Base-by-base conservation (phyloP, 164 flowering plant genomes). In the Magnolia changhungtana region DNA sequence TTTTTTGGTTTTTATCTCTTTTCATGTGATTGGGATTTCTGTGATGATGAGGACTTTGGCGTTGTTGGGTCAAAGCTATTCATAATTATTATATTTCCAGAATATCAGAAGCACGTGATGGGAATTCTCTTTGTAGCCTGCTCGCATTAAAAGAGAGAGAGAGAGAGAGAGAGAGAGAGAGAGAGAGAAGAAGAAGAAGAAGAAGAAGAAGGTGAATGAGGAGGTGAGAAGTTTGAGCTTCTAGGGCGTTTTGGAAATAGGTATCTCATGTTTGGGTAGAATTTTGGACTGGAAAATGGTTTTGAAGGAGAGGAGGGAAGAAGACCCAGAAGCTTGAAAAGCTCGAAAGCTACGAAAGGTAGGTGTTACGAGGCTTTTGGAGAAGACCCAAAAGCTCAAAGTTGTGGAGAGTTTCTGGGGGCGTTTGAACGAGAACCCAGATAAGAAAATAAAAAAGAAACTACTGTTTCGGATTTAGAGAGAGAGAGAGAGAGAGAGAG, bases 31-130 rank as follows among this genome's bases (percentile, higher is more conserved):
- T 37, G 6, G 45, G 45, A 37, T 37, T 37, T 37, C 45, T 80
- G 88, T 83, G 73, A 75, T 75, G 72, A 75, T 76, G 78, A 71
- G 51, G 74, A 69, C 73, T 49, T 76, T 69, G 78, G 69, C 74
- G 74, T 72, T 73, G 59, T 61, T 69, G 55, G 86, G 89, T 85
- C 89, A 87, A 86, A 87, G 85, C 75, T 72, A 63, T 76, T 64
- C 31, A 88, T 84, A 80, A 81, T 78, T 72, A 80, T 55, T 55
- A 16, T 16, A 55, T 74, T 78, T 83, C 80, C 67, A 66, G 81
- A 71, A 79, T 78, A 81, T 81, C 83, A 81, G 83, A 80, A 81
- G 83, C 85, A 81, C 85, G 83, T 87, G 87, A 85, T 76, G 82
- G 78, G 85, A 81, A 81, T 81, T 84, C 80, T 76, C 78, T 77